Evolutionary conservation across 139 green algal genomes (phyloP).

Genomic region (Pleodorina starrii): DNA sequence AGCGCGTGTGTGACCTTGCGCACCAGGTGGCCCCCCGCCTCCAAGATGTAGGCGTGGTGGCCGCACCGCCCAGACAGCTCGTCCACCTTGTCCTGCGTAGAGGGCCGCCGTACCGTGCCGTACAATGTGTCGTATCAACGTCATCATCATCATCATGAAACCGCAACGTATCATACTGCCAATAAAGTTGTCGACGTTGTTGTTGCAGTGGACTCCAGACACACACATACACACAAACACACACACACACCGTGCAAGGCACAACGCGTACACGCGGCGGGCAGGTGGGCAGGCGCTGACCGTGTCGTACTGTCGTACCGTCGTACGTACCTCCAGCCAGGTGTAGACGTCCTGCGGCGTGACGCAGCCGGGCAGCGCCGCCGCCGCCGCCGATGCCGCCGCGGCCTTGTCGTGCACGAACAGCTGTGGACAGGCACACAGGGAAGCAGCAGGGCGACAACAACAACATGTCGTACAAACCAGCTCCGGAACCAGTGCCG

Average conservation of each 20-base stretch:
- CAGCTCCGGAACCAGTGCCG: too few relatives aligned
- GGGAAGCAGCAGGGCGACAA: too few relatives aligned
- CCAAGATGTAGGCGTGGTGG: constrained; percentile 36
- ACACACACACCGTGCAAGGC: too few relatives aligned
- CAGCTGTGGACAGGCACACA: constrained; percentile 1
- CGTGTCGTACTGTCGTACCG: too few relatives aligned
- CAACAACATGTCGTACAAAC: too few relatives aligned
- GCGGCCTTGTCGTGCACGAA: constrained; percentile 45
- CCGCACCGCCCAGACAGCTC: constrained; percentile 14
- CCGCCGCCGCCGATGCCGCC: constrained; percentile 18
- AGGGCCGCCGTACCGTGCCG: not conserved
- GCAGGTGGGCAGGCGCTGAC: too few relatives aligned
- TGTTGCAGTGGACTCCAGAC: too few relatives aligned
- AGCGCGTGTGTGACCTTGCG: not conserved
- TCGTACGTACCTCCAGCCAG: constrained; percentile 40
- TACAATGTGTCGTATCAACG: not conserved
- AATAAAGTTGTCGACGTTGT: too few relatives aligned
- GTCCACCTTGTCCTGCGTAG: constrained; percentile 6
- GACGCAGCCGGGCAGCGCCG: not conserved
- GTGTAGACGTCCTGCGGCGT: constrained; percentile 36
- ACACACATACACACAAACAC: too few relatives aligned
- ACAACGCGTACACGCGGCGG: too few relatives aligned
- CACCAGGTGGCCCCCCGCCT: constrained; percentile 14
- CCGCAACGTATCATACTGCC: too few relatives aligned
- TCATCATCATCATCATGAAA: too few relatives aligned